A percentile compares a stretch with the other conserved stretches of the same genome.
These are phyloP conservation scores for Saccharomyces paradoxus DNA, from an alignment of 805 yeast genomes.

Conservation along the genomic window DNA sequence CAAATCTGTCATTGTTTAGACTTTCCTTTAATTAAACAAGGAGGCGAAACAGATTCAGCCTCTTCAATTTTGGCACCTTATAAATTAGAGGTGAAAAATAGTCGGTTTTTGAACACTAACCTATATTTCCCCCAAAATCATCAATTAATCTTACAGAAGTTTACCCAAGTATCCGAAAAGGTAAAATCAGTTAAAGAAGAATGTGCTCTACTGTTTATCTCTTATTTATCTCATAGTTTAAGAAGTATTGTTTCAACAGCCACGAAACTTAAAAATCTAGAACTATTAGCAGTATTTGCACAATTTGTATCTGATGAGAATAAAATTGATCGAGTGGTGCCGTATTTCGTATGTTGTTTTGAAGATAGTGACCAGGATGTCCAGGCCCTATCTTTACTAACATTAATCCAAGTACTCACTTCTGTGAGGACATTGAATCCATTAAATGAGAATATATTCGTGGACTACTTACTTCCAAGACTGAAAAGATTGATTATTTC, in stretches of 20 bases:
- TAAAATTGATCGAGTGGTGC: slow-evolving; percentile 77
- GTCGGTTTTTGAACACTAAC: background rate
- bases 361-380: slow-evolving; percentile 53
- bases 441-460: slow-evolving; percentile 65
- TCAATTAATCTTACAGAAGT: background rate
- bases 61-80: background rate
- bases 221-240: slow-evolving; percentile 22
- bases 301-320: slow-evolving; percentile 74
- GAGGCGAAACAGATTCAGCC: background rate
- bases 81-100: background rate
- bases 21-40: slow-evolving; percentile 7
- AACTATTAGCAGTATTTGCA: slow-evolving; percentile 64
- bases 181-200: slow-evolving; percentile 15
- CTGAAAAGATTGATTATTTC: slow-evolving; percentile 38
- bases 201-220: slow-evolving; percentile 21
- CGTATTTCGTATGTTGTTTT: slow-evolving; percentile 64
- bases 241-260: slow-evolving; percentile 15
- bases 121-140: background rate
- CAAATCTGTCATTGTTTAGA: slow-evolving; percentile 26
- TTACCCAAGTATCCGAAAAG: background rate
- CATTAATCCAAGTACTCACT: slow-evolving; percentile 58
- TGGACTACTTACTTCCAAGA: slow-evolving; percentile 76
- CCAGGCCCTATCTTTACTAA: slow-evolving; percentile 54
- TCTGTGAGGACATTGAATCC: slow-evolving; percentile 62
- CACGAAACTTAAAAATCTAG: slow-evolving; percentile 48